phyloP scores from a whole-genome alignment of 2,329 filamentous ascomycete species.

The Calonectria montana region DNA sequence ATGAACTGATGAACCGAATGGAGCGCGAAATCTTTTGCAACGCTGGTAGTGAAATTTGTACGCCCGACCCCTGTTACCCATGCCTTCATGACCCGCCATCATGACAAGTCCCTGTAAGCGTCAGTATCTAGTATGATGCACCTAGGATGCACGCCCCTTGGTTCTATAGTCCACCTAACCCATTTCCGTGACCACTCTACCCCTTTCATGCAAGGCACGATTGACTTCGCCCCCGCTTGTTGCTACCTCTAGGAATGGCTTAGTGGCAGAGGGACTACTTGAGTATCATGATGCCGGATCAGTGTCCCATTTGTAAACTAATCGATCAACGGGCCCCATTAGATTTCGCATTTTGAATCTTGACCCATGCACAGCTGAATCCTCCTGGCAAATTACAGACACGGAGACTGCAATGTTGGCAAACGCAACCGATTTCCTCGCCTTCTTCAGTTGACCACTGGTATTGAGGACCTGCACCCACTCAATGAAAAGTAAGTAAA shows the following conservation, averaged over 20 bases:
- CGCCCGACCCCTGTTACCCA: neutral
- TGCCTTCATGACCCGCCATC: neutral
- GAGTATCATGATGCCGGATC: neutral
- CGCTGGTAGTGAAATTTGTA: neutral
- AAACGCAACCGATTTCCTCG: neutral
- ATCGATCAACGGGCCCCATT: neutral
- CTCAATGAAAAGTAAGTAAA: neutral
- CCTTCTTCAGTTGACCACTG: neutral
- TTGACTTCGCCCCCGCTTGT: neutral
- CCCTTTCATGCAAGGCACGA: slow-evolving; percentile 13
- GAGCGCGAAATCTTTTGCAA: neutral
- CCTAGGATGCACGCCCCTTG: slow-evolving; percentile 5
- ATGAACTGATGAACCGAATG: neutral
- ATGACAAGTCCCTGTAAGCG: neutral
- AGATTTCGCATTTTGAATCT: neutral
- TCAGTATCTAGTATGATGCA: slow-evolving; percentile 5
- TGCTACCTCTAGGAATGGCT: neutral
- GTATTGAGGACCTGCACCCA: neutral
- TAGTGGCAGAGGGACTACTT: neutral
- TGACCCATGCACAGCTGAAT: neutral
- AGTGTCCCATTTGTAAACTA: neutral
- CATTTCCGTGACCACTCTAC: neutral
- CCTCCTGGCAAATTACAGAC: neutral
- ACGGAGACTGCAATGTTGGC: neutral
- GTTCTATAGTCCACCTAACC: neutral